Percentiles rank a stretch among this genome's conserved stretches.
Conservation (phyloP, 2,329 filamentous ascomycete genomes). For the Sporothrix schenckii region DNA sequence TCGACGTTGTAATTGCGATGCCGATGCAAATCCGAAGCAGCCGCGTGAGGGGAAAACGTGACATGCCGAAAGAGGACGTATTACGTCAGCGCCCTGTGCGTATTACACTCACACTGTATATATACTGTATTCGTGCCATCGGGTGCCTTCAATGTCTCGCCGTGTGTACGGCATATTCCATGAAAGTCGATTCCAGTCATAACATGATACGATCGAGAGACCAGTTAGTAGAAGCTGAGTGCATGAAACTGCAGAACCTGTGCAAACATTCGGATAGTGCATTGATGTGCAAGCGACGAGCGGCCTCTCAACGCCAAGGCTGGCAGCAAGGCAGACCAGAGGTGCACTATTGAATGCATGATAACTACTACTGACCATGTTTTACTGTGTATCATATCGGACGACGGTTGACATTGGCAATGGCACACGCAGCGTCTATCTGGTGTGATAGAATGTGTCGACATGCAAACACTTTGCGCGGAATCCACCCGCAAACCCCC, state of each 20-base stretch:
- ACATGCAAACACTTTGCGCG: background rate
- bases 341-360: background rate
- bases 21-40: slow-evolving; percentile 37
- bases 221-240: too few relatives aligned
- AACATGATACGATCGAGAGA: background rate
- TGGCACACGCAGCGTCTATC: background rate
- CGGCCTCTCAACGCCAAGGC: background rate
- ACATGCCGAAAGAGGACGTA: slow-evolving; percentile 8
- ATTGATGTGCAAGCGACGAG: background rate
- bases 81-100: slow-evolving; percentile 6
- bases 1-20: slow-evolving; percentile 29
- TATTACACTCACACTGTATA: background rate
- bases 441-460: background rate
- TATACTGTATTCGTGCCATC: background rate
- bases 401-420: too few relatives aligned
- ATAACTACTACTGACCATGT: too few relatives aligned
- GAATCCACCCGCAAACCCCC: slow-evolving; percentile 1
- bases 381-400: too few relatives aligned
- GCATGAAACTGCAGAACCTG: background rate
- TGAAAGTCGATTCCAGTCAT: background rate
- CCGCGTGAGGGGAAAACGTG: slow-evolving; percentile 21
- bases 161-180: background rate
- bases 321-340: slow-evolving; percentile 3
- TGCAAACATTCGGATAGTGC: background rate
- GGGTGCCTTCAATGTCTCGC: background rate